Conservation (phyloP, 2,329 filamentous ascomycete species). For the Neofusicoccum ribis region DNA sequence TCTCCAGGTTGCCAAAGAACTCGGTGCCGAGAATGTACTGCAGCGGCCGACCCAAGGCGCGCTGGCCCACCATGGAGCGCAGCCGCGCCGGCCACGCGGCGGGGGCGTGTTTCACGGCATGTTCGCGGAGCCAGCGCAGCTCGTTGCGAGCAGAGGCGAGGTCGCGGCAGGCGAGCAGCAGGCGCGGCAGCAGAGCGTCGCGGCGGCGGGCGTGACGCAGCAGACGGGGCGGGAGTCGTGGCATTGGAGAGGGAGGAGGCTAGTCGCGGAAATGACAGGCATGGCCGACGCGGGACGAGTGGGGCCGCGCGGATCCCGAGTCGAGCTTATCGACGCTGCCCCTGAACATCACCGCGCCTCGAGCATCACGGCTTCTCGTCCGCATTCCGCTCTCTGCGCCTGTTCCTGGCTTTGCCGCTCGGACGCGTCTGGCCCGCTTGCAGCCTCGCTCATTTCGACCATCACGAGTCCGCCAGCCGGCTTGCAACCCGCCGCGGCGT, state of each 20-base stretch:
- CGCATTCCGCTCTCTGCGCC: no score
- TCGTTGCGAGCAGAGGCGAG: slow-evolving; percentile 66
- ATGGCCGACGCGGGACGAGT: slow-evolving; percentile 2
- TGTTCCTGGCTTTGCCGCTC: background rate
- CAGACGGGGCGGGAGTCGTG: slow-evolving; percentile 62
- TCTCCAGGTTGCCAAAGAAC: slow-evolving; percentile 81
- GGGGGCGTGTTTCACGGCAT: slow-evolving; percentile 38
- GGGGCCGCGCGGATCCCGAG: background rate
- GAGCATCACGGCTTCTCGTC: background rate
- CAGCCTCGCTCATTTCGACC: background rate
- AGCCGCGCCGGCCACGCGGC: slow-evolving; percentile 34
- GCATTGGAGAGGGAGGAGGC: slow-evolving; percentile 35
- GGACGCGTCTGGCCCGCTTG: background rate
- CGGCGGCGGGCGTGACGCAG: slow-evolving; percentile 56
- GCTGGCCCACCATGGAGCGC: slow-evolving; percentile 39
- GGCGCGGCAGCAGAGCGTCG: slow-evolving; percentile 57
- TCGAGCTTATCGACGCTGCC: slow-evolving; percentile 2
- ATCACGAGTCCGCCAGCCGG: background rate
- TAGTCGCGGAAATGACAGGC: slow-evolving; percentile 7
- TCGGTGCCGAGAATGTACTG: slow-evolving; percentile 90
- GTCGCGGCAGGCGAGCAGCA: slow-evolving; percentile 66
- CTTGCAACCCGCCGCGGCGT: background rate
- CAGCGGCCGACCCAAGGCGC: slow-evolving; percentile 69
- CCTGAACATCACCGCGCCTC: slow-evolving; percentile 5
- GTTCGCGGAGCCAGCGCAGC: slow-evolving; percentile 70